Evolutionary conservation across 169 alveolate genomes (phyloP).

Genomic region (Plasmodium billcollinsi): DNA sequence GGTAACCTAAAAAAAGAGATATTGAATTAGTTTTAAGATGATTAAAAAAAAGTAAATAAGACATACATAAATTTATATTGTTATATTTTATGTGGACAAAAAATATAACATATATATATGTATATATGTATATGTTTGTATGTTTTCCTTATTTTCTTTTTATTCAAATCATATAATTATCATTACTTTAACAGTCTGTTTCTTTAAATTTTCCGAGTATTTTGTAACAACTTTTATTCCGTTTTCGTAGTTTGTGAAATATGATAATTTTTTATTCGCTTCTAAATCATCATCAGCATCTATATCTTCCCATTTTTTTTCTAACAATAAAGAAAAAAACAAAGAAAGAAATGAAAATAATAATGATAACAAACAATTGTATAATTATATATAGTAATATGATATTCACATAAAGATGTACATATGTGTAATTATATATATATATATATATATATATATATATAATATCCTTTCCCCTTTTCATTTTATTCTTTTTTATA

Average conservation of each 20-base stretch:
- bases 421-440: conserved; percentile 5
- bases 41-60: neutral
- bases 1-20: conserved; percentile 78
- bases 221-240: conserved; percentile 87
- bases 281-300: conserved; percentile 88
- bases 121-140: neutral
- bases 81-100: too few relatives aligned
- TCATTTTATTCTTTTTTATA: neutral
- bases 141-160: too few relatives aligned
- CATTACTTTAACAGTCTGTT: conserved; percentile 88
- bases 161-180: neutral
- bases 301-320: conserved; percentile 87
- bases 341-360: neutral
- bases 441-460: neutral
- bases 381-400: neutral
- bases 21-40: neutral
- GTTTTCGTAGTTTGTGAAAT: conserved; percentile 80
- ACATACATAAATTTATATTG: neutral
- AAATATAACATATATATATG: neutral
- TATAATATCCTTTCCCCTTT: neutral
- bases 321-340: conserved; percentile 38
- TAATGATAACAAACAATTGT: neutral
- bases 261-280: conserved; percentile 79
- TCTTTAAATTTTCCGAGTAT: conserved; percentile 82
- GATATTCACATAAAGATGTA: neutral